phyloP scores from a whole-genome alignment of 257 asterid genomes.

The Nicotiana knightiana region DNA sequence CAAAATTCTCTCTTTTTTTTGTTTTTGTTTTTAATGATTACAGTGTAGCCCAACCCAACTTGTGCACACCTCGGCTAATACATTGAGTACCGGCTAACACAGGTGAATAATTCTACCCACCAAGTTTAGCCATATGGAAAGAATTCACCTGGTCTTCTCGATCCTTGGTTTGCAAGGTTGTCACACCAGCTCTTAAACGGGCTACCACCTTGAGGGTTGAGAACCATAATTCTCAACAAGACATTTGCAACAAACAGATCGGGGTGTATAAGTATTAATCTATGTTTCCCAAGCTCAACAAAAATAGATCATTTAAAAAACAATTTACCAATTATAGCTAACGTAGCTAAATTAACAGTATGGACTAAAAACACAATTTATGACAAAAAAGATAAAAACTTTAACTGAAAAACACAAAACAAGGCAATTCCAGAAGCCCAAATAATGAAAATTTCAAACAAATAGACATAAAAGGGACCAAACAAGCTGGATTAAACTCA shows the following conservation, averaged over 20 bases:
- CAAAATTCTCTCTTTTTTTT: not conserved
- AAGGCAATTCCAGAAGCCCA: not conserved
- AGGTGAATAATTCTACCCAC: not conserved
- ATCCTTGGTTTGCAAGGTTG: not conserved
- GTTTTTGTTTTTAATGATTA: not conserved
- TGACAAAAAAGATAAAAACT: not conserved
- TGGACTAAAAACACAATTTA: not conserved
- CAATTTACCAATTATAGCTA: not conserved
- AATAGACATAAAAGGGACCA: not conserved
- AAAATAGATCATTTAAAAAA: not conserved
- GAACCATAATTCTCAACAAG: not conserved
- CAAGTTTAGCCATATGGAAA: not conserved
- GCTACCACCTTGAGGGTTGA: not conserved
- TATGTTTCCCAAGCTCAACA: not conserved
- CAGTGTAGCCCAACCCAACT: not conserved
- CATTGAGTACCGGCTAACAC: not conserved
- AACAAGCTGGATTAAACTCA: not conserved
- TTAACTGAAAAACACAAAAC: not conserved
- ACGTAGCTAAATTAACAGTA: not conserved
- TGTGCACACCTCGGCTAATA: not conserved
- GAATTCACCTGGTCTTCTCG: not conserved
- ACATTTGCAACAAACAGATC: not conserved
- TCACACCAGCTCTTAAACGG: not conserved
- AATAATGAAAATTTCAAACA: not conserved
- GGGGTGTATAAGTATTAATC: not conserved